A percentile compares a stretch with the other conserved stretches of the same genome.
phyloP scores from a whole-genome alignment of 164 flowering plant genomes.

The Taxillus chinensis region DNA sequence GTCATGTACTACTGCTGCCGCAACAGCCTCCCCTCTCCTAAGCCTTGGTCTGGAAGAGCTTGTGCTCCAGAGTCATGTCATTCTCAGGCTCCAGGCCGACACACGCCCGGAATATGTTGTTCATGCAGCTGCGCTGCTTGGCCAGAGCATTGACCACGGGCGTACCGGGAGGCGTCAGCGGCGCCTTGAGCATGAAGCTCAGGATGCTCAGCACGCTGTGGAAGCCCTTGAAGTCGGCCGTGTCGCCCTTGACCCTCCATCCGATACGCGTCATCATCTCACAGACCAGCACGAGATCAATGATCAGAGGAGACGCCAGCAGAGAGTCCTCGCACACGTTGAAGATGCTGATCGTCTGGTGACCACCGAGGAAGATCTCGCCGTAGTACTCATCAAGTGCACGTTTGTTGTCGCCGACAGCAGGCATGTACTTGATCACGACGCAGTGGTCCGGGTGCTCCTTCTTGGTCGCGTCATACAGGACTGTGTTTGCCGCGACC shows the following conservation, averaged over 20 bases:
- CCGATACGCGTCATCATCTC: constrained; percentile 90
- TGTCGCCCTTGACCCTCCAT: constrained; percentile 86
- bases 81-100: constrained; percentile 97
- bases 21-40: too few species aligned
- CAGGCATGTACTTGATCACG: constrained; percentile 97
- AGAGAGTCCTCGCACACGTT: constrained; percentile 98
- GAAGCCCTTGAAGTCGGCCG: constrained; percentile 90
- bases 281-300: constrained; percentile 90
- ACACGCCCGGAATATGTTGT: constrained; percentile 97
- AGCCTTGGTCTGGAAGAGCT: too few species aligned
- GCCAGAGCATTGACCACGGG: constrained; percentile 98
- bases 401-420: constrained; percentile 97
- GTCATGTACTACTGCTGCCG: too few species aligned
- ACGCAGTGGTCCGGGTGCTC: constrained; percentile 99
- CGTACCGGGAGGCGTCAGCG: constrained; percentile 98
- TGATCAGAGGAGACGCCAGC: constrained; percentile 91
- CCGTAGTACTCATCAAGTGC: constrained; percentile 99
- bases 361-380: constrained; percentile 99
- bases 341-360: constrained; percentile 88
- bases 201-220: constrained; percentile 99
- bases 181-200: constrained; percentile 97
- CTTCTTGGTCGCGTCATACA: constrained; percentile 92
- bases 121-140: constrained; percentile 98
- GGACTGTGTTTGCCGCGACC: constrained; percentile 94
- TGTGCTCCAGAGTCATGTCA: constrained; percentile 83